Percentiles rank a stretch among this genome's conserved stretches.
Evolutionary conservation across 495 filamentous ascomycete genomes (phyloP).

Genomic region (Darksidea phi): DNA sequence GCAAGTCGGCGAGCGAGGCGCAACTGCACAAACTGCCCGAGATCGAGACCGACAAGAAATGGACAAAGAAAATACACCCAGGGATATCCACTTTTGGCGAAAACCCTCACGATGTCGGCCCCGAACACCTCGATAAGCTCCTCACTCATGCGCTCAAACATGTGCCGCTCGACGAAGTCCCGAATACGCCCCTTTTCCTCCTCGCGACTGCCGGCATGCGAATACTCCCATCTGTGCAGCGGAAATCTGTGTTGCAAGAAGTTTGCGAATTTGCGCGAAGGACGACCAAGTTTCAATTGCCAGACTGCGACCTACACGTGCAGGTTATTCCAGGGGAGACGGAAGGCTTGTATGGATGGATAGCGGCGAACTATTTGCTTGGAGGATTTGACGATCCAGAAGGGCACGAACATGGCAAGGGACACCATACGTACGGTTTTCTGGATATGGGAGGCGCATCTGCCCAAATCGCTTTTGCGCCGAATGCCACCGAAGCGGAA

Average conservation of each 20-base stretch:
- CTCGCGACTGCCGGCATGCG: conserved; percentile 98
- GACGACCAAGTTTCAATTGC: conserved; percentile 79
- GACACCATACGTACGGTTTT: conserved; percentile 95
- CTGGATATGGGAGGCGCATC: conserved; percentile 98
- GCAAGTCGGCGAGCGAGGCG: conserved; percentile 56
- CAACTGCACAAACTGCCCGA: conserved; percentile 71
- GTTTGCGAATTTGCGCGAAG: conserved; percentile 80
- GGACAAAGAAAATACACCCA: conserved; percentile 90
- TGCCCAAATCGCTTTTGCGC: conserved; percentile 95
- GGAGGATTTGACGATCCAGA: conserved; percentile 86
- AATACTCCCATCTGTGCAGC: conserved; percentile 71
- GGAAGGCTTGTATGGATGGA: conserved; percentile 97
- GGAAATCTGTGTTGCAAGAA: conserved; percentile 66
- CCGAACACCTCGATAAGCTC: conserved; percentile 73
- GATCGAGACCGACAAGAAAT: conserved; percentile 77
- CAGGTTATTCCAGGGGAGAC: conserved; percentile 97
- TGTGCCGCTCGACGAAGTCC: conserved; percentile 74
- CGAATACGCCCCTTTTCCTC: conserved; percentile 87
- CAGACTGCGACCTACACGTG: conserved; percentile 86
- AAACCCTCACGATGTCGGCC: conserved; percentile 70
- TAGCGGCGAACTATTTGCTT: conserved; percentile 94
- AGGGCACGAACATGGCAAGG: conserved; percentile 74
- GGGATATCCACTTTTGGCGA: conserved; percentile 87
- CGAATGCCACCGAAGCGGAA: conserved; percentile 84
- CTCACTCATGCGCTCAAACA: conserved; percentile 79